Evolutionary conservation across 306 rosid species (phyloP).

Genomic region (Acmispon strigosus): DNA sequence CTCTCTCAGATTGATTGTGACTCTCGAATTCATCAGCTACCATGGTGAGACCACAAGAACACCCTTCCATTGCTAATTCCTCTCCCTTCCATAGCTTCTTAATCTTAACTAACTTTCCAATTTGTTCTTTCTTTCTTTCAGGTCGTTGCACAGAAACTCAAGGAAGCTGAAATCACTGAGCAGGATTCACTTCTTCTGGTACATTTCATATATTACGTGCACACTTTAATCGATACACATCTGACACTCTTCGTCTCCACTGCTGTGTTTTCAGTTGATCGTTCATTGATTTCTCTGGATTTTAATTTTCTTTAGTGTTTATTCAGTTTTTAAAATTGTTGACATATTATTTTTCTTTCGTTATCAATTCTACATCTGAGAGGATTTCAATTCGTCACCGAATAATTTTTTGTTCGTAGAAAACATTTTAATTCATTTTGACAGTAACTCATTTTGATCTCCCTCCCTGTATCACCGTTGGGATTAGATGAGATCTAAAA

Average conservation of each 20-base stretch:
- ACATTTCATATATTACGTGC: not conserved
- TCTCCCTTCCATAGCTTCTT: slow-evolving; percentile 3
- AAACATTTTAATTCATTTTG: not conserved
- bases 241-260: not conserved
- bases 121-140: slow-evolving; percentile 21
- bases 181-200: slow-evolving; percentile 98
- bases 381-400: not conserved
- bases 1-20: not conserved
- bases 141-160: slow-evolving; percentile 83
- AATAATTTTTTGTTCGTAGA: not conserved
- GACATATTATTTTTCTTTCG: not conserved
- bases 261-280: too few species aligned
- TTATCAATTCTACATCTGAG: slow-evolving; percentile 7
- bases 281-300: too few species aligned
- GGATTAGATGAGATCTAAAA: too few species aligned
- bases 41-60: slow-evolving; percentile 50
- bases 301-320: too few species aligned
- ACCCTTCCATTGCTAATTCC: slow-evolving; percentile 7
- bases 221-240: not conserved
- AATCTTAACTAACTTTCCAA: not conserved
- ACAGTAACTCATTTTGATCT: not conserved
- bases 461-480: too few species aligned
- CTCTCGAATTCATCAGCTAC: slow-evolving; percentile 24
- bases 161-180: slow-evolving; percentile 90
- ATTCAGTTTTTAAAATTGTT: not conserved